Evolutionary conservation across 257 asterid genomes (phyloP).

Genomic region (Primulina eburnea): DNA sequence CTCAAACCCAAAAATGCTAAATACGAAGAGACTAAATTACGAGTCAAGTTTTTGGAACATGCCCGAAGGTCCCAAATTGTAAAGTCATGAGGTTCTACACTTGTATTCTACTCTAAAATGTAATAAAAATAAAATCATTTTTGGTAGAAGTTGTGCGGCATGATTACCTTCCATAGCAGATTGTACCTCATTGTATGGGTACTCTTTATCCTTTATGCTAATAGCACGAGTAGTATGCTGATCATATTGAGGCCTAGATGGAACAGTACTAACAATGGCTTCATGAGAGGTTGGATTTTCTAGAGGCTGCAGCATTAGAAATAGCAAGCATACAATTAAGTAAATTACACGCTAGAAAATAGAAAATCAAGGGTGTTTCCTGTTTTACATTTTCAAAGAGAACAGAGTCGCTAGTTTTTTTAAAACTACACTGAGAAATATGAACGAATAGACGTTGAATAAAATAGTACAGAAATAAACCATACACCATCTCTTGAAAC

Average conservation of each 20-base stretch:
- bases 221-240: conserved; percentile 33
- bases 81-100: no score
- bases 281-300: conserved; percentile 48
- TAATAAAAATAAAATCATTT: neutral
- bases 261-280: conserved; percentile 65
- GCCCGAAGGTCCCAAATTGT: conserved; percentile 14
- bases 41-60: neutral
- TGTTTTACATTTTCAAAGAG: conserved; percentile 18
- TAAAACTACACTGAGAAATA: conserved; percentile 6
- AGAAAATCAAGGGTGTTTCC: conserved; percentile 21
- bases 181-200: conserved; percentile 31
- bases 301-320: conserved; percentile 32
- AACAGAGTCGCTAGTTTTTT: neutral
- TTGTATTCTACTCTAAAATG: no score
- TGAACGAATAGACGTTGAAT: conserved; percentile 9
- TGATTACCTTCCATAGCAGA: conserved; percentile 54
- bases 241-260: conserved; percentile 59
- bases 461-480: conserved; percentile 13
- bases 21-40: neutral
- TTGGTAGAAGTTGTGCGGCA: conserved; percentile 9
- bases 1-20: conserved; percentile 10
- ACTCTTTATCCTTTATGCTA: conserved; percentile 31
- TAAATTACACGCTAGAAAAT: conserved; percentile 7
- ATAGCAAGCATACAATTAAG: conserved; percentile 18
- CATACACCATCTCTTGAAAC: conserved; percentile 62